A percentile compares a stretch with the other conserved stretches of the same genome.
These are phyloP conservation scores for Microcyclospora tardicrescens DNA, from an alignment of 2,329 filamentous ascomycete species.

Conservation along the genomic window DNA sequence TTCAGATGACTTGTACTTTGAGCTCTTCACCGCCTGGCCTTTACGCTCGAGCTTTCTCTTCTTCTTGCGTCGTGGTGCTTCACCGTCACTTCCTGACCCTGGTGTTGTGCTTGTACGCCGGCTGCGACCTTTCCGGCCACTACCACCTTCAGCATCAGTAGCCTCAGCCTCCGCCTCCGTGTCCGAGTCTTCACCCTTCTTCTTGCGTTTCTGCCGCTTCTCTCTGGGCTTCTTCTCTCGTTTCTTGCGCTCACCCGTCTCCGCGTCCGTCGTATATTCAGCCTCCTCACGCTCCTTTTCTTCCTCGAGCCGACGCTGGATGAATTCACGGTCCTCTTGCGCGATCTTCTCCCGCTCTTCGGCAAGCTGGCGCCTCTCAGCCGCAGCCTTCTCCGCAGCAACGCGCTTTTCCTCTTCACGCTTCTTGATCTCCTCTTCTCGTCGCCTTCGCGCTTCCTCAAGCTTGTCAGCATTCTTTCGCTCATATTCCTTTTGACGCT, in stretches of 20 bases:
- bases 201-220: constrained; percentile 40
- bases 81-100: constrained; percentile 25
- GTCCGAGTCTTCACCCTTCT: constrained; percentile 41
- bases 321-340: constrained; percentile 58
- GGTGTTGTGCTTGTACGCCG: constrained; percentile 19
- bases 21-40: constrained; percentile 24
- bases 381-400: constrained; percentile 54
- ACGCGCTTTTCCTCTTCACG: constrained; percentile 65
- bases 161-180: constrained; percentile 33
- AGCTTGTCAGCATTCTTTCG: constrained; percentile 84
- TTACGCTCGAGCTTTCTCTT: constrained; percentile 48
- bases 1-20: constrained; percentile 77
- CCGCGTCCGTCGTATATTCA: constrained; percentile 70
- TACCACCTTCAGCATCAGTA: constrained; percentile 37
- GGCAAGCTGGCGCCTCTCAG: constrained; percentile 67
- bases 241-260: constrained; percentile 71
- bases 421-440: constrained; percentile 65
- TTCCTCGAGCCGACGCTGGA: constrained; percentile 58
- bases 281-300: constrained; percentile 52
- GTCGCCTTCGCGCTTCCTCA: constrained; percentile 61
- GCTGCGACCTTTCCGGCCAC: constrained; percentile 15
- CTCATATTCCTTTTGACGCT: constrained; percentile 81
- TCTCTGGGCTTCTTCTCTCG: constrained; percentile 53
- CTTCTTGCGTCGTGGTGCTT: constrained; percentile 51
- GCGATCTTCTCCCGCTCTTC: constrained; percentile 73